phyloP scores from a whole-genome alignment of 208 protist genomes.

The Angomonas deanei region DNA sequence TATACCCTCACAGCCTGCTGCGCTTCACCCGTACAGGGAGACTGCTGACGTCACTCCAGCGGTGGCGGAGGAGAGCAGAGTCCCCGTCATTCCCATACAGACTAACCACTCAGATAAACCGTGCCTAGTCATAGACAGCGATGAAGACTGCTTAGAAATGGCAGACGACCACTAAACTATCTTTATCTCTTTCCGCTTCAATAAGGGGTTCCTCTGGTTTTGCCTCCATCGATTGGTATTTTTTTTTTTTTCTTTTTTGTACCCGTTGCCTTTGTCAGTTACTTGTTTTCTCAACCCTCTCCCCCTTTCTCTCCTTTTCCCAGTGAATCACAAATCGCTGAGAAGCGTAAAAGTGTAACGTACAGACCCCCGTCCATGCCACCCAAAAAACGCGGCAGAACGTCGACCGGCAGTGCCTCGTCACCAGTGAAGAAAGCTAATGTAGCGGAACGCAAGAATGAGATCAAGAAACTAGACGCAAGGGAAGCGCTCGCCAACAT shows the following conservation, averaged over 20 bases:
- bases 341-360: too few species aligned
- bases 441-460: neutral
- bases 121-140: conserved; percentile 14
- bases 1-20: too few species aligned
- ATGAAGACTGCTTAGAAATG: conserved; percentile 66
- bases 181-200: neutral
- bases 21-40: too few species aligned
- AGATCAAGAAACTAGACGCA: neutral
- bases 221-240: neutral
- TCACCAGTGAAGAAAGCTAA: neutral
- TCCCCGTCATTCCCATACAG: too few species aligned
- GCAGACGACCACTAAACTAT: conserved; percentile 48
- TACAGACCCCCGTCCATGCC: neutral
- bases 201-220: neutral
- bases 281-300: conserved; percentile 10
- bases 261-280: neutral
- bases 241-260: conserved; percentile 13
- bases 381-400: neutral
- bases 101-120: neutral
- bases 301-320: conserved; percentile 17
- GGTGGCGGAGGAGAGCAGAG: too few species aligned
- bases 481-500: neutral
- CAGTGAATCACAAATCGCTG: too few species aligned
- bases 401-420: neutral
- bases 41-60: too few species aligned